Evolutionary conservation across 1,284 basidiomycete genomes (phyloP).

Genomic region (Termitomyces sp.): DNA sequence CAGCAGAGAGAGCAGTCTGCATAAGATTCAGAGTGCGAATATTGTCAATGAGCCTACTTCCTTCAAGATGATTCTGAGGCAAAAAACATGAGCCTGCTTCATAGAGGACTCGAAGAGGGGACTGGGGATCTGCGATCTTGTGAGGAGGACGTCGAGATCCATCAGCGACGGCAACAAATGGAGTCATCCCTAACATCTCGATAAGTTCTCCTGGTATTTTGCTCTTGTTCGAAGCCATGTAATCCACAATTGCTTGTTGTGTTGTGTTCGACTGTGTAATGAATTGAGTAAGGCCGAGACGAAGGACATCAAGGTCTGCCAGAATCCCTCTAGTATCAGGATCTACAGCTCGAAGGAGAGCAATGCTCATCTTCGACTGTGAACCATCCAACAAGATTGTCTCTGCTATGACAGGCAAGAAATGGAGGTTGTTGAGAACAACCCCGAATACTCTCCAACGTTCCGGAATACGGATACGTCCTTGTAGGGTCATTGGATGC

Average conservation of each 20-base stretch:
- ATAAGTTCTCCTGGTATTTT: conserved; percentile 22
- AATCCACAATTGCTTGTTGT: conserved; percentile 25
- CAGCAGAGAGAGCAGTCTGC: conserved; percentile 23
- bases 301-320: conserved; percentile 24
- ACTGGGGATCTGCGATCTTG: conserved; percentile 30
- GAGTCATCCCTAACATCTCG: conserved; percentile 19
- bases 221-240: conserved; percentile 21
- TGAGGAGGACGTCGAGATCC: conserved; percentile 21
- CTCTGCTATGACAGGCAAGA: conserved; percentile 24
- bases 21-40: conserved; percentile 27
- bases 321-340: conserved; percentile 17
- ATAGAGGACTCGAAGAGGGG: conserved; percentile 28
- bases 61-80: conserved; percentile 8
- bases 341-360: conserved; percentile 25
- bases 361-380: conserved; percentile 11
- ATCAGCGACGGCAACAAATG: conserved; percentile 27
- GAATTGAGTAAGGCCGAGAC: conserved; percentile 26
- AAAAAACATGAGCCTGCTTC: conserved; percentile 16
- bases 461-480: conserved; percentile 16
- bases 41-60: conserved; percentile 18
- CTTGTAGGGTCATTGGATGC: not conserved
- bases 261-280: conserved; percentile 24
- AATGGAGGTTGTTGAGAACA: conserved; percentile 16
- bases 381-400: conserved; percentile 27
- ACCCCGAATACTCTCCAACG: conserved; percentile 23